phyloP scores from a whole-genome alignment of 129 eudicot genomes.

The Gnaphalium uliginosum region DNA sequence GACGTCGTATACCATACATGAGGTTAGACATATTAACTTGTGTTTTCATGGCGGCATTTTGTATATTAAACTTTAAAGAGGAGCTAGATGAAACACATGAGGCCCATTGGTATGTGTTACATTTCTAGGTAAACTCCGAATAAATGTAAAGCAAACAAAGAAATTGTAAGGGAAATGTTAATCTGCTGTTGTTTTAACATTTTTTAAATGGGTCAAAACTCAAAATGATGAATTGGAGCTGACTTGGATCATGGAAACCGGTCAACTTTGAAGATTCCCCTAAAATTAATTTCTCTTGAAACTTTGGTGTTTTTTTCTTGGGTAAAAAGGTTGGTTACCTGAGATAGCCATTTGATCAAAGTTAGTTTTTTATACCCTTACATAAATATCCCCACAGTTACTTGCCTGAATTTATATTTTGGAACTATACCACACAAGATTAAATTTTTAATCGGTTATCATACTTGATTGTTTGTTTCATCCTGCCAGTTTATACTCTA shows the following conservation, averaged over 20 bases:
- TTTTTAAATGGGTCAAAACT: background rate
- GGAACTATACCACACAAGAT: background rate
- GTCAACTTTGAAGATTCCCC: background rate
- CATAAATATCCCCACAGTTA: no score
- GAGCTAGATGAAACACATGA: background rate
- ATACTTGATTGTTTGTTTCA: no score
- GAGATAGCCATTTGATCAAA: background rate
- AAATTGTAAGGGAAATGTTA: background rate
- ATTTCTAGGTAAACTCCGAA: background rate
- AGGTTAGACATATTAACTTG: slow-evolving; percentile 51
- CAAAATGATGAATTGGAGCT: background rate
- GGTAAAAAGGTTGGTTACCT: background rate
- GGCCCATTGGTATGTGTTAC: background rate
- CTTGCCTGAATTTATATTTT: no score
- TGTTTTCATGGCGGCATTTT: background rate
- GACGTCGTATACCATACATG: slow-evolving; percentile 79
- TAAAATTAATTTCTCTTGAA: background rate
- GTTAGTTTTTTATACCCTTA: no score
- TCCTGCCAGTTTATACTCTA: no score
- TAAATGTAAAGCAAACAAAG: background rate
- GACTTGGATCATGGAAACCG: background rate
- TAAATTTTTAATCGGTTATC: background rate
- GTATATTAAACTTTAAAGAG: background rate
- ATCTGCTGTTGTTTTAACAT: background rate
- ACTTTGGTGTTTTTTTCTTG: background rate